Conservation (phyloP, 106 monocot species). For the Phalaenopsis aphrodite region DNA sequence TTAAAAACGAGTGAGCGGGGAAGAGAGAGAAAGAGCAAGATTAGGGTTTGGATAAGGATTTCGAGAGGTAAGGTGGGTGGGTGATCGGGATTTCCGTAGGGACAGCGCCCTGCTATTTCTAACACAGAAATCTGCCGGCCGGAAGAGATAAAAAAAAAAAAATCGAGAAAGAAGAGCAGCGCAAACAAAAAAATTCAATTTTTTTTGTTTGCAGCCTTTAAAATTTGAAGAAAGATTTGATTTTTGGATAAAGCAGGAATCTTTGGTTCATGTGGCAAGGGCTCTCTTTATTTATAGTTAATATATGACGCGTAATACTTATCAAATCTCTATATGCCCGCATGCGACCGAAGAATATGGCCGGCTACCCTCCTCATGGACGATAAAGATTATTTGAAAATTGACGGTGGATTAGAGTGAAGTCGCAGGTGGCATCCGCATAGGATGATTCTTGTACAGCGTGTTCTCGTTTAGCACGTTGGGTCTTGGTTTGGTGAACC, state of each 20-base stretch:
- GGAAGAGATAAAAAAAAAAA: background rate
- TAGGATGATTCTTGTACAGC: background rate
- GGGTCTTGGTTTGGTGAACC: background rate
- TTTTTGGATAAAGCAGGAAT: background rate
- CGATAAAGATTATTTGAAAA: background rate
- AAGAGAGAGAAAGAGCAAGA: background rate
- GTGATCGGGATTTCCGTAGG: constrained; percentile 4
- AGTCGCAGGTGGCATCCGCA: background rate
- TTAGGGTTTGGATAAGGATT: constrained; percentile 14
- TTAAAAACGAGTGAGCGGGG: background rate
- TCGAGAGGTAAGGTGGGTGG: background rate
- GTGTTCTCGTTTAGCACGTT: constrained; percentile 7
- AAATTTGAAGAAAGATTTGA: too few relatives aligned
- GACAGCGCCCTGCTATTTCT: background rate
- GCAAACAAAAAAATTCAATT: background rate
- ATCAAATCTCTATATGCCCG: background rate
- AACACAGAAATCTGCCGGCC: background rate
- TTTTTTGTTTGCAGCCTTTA: background rate
- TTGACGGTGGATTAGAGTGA: background rate
- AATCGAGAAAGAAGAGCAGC: background rate
- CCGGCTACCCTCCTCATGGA: background rate
- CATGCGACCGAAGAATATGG: background rate
- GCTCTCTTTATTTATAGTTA: background rate
- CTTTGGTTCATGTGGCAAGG: background rate
- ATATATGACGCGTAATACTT: background rate